Percentiles rank a stretch among this genome's conserved stretches.
Evolutionary conservation across 73 alveolate genomes (phyloP).

Genomic region (Tetrahymena elliotti): DNA sequence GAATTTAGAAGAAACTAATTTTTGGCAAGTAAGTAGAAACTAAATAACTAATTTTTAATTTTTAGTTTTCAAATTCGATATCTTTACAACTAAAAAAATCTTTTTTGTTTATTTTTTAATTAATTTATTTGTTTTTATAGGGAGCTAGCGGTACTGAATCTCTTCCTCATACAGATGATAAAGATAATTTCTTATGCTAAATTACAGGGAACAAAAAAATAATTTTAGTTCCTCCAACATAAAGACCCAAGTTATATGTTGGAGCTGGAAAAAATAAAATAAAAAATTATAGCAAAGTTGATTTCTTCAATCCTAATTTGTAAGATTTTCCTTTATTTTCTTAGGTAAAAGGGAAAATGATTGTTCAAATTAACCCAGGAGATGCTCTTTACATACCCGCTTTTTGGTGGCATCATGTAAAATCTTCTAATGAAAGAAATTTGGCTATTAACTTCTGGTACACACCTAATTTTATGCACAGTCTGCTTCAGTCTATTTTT

Average conservation of each 20-base stretch:
- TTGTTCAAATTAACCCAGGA: slow-evolving; percentile 19
- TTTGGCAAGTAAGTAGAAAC: background rate
- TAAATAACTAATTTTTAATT: background rate
- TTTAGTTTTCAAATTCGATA: background rate
- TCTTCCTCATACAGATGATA: slow-evolving; percentile 51
- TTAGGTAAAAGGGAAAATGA: slow-evolving; percentile 11
- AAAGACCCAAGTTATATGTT: slow-evolving; percentile 29
- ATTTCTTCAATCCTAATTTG: slow-evolving; percentile 43
- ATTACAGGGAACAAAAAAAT: slow-evolving; percentile 37
- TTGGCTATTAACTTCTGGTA: slow-evolving; percentile 46
- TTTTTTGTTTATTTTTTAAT: background rate
- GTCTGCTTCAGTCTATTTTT: background rate
- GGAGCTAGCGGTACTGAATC: slow-evolving; percentile 46
- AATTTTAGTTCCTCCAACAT: slow-evolving; percentile 34
- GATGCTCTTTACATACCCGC: slow-evolving; percentile 46
- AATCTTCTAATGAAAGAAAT: slow-evolving; percentile 23
- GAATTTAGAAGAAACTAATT: background rate
- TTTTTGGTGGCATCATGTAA: slow-evolving; percentile 56
- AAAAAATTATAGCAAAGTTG: slow-evolving; percentile 36
- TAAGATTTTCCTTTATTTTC: slow-evolving; percentile 19
- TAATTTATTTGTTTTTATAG: background rate
- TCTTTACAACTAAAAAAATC: background rate
- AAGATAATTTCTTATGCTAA: slow-evolving; percentile 48
- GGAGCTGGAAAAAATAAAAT: slow-evolving; percentile 26
- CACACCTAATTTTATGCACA: background rate